Evolutionary conservation across 78 protist species (phyloP).

Genomic region (Dictyostelium brefeldianum): DNA sequence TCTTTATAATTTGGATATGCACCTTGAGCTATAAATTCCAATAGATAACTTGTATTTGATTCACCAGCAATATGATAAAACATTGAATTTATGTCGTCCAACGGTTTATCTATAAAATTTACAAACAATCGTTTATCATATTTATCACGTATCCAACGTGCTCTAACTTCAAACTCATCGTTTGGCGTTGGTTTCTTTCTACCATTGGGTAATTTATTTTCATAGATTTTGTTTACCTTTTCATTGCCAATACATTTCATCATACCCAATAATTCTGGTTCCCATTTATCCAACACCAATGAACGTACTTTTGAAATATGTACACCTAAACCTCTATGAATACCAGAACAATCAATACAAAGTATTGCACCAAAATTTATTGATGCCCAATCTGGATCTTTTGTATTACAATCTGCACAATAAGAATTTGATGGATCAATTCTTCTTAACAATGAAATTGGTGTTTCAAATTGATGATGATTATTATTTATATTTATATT

Average conservation of each 20-base stretch:
- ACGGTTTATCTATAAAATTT: conserved; percentile 17
- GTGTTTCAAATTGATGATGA: background rate
- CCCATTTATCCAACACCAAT: conserved; percentile 79
- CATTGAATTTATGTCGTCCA: conserved; percentile 54
- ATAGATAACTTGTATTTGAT: conserved; percentile 8
- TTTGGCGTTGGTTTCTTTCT: conserved; percentile 69
- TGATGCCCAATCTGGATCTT: conserved; percentile 90
- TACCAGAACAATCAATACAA: conserved; percentile 91
- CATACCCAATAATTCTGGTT: conserved; percentile 63
- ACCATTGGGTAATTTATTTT: conserved; percentile 55
- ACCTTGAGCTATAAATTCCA: conserved; percentile 58
- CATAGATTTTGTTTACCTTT: conserved; percentile 64
- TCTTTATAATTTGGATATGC: conserved; percentile 47
- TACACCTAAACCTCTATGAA: conserved; percentile 90
- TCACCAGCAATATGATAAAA: conserved; percentile 30
- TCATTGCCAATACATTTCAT: conserved; percentile 89
- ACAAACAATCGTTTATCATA: conserved; percentile 69
- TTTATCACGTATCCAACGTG: conserved; percentile 69
- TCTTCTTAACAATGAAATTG: conserved; percentile 14
- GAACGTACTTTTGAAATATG: conserved; percentile 91
- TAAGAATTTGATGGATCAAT: conserved; percentile 30
- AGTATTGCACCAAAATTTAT: conserved; percentile 86
- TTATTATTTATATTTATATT: background rate
- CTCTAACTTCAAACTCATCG: conserved; percentile 43
- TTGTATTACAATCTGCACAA: conserved; percentile 83